phyloP scores from a whole-genome alignment of 106 monocot genomes.

The Platanthera zijinensis region DNA sequence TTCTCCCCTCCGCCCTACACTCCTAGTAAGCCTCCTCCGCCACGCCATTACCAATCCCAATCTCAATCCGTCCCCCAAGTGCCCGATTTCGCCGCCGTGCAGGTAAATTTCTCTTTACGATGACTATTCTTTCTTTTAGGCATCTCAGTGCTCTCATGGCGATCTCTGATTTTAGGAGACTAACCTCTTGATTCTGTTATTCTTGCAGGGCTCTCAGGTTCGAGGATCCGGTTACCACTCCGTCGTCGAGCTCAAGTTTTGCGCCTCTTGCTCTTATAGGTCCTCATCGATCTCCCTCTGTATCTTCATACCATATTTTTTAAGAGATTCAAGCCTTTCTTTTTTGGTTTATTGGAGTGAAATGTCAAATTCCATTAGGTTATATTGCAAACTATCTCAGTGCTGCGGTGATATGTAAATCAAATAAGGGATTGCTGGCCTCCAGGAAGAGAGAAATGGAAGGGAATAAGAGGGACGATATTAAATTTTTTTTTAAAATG shows the following conservation, averaged over 20 bases:
- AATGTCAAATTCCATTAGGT: too few relatives aligned
- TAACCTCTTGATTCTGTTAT: not conserved
- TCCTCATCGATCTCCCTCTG: slow-evolving; percentile 8
- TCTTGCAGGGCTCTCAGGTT: slow-evolving; percentile 26
- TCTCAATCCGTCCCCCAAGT: not conserved
- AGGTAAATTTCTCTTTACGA: slow-evolving; percentile 2
- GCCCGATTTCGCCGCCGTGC: slow-evolving; percentile 21
- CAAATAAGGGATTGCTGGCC: too few relatives aligned
- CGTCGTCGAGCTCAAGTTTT: slow-evolving; percentile 69
- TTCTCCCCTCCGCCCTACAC: slow-evolving; percentile 50
- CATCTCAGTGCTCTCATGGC: not conserved
- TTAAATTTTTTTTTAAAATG: too few relatives aligned
- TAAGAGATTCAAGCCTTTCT: too few relatives aligned
- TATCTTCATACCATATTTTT: not conserved
- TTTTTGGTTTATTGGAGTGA: too few relatives aligned
- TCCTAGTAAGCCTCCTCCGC: slow-evolving; percentile 8
- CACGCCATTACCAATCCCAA: slow-evolving; percentile 16
- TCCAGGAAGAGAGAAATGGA: too few relatives aligned
- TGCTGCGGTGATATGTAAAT: too few relatives aligned
- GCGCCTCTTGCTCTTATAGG: slow-evolving; percentile 89
- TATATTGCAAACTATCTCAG: too few relatives aligned
- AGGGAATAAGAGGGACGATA: too few relatives aligned
- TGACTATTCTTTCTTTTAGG: not conserved
- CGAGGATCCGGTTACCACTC: slow-evolving; percentile 47
- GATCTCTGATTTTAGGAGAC: not conserved